Conservation (phyloP, 208 protist species). For the Leishmania major region DNA sequence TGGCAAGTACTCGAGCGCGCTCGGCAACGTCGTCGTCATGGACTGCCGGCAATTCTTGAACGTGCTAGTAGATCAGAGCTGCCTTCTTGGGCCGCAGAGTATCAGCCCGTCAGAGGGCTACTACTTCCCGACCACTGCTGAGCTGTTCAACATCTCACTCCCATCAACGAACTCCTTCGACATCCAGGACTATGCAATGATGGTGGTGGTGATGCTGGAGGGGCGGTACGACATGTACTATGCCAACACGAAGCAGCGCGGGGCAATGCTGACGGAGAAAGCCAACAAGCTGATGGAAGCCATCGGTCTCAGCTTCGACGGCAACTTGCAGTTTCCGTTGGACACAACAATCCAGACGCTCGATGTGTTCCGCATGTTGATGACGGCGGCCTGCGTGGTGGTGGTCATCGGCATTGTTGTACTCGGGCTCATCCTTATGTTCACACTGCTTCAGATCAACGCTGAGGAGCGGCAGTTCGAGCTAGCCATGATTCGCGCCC, state of each 20-base stretch:
- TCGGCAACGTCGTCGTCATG: constrained; percentile 93
- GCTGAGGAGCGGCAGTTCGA: constrained; percentile 97
- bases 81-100: constrained; percentile 28
- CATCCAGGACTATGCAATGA: constrained; percentile 69
- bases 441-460: constrained; percentile 91
- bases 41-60: constrained; percentile 62
- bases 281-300: constrained; percentile 59
- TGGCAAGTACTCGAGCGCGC: constrained; percentile 91
- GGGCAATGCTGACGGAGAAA: constrained; percentile 56
- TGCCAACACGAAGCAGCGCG: constrained; percentile 24
- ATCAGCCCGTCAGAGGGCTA: constrained; percentile 16
- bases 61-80: constrained; percentile 38
- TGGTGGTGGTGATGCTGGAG: constrained; percentile 62
- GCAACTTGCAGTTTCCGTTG: constrained; percentile 67
- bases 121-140: constrained; percentile 33
- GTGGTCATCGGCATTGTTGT: constrained; percentile 84
- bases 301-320: constrained; percentile 53
- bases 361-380: constrained; percentile 75
- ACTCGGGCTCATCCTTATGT: constrained; percentile 91
- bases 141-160: constrained; percentile 33
- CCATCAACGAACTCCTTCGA: constrained; percentile 26
- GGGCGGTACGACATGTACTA: constrained; percentile 84
- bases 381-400: constrained; percentile 88
- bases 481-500: constrained; percentile 95
- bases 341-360: constrained; percentile 48